Percentiles rank a stretch among this genome's conserved stretches.
phyloP scores from a whole-genome alignment of 768 basidiomycete species.

The Suillus discolor region DNA sequence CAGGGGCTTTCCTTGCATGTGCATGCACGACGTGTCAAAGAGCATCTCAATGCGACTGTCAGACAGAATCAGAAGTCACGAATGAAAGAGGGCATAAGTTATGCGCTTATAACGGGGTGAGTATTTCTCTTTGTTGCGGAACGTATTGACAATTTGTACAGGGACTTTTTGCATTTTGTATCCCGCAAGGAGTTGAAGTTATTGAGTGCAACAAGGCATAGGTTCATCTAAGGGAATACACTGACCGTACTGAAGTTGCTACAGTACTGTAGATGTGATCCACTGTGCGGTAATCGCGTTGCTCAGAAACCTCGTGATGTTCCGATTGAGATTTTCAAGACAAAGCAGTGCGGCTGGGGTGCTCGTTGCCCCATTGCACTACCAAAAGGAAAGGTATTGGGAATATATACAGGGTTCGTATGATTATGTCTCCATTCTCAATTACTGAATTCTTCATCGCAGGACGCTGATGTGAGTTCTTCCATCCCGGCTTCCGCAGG shows the following conservation, averaged over 20 bases:
- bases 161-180: conserved; percentile 52
- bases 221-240: neutral
- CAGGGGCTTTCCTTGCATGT: conserved; percentile 45
- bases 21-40: conserved; percentile 42
- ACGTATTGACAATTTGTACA: conserved; percentile 24
- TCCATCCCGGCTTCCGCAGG: neutral
- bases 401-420: conserved; percentile 68
- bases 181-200: conserved; percentile 48
- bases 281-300: conserved; percentile 58
- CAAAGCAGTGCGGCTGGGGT: conserved; percentile 63
- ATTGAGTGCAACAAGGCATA: conserved; percentile 69
- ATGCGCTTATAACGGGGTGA: conserved; percentile 49
- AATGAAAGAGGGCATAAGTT: conserved; percentile 30
- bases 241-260: neutral
- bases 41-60: conserved; percentile 48
- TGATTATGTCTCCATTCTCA: neutral
- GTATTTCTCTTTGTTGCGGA: conserved; percentile 14
- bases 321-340: conserved; percentile 69
- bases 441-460: conserved; percentile 12
- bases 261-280: conserved; percentile 49
- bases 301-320: conserved; percentile 59
- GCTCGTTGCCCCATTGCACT: conserved; percentile 49
- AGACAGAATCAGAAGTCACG: conserved; percentile 42
- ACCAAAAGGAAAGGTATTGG: conserved; percentile 59
- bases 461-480: conserved; percentile 50